Base-by-base conservation (phyloP, 176 grass and related monocot species). In the Oryza officinalis region DNA sequence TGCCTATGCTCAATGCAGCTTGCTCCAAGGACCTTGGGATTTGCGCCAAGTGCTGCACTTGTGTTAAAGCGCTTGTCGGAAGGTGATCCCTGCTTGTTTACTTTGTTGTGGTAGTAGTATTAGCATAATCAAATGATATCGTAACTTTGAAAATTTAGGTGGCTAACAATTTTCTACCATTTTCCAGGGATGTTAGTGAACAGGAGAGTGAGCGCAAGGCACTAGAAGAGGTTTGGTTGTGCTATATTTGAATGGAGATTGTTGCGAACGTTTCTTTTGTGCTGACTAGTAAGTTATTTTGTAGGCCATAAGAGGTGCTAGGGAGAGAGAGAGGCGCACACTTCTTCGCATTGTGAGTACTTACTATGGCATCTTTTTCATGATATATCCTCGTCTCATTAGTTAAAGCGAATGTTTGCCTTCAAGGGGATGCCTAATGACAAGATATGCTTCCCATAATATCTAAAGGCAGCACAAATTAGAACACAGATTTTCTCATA, bases 321-420 rank as follows among this genome's bases (percentile, higher is more conserved):
- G 93, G 67, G 96, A 95, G 66, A 92, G 96, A 75, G 93, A 98
- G 20, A 70, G 93, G 28, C 88, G 96, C 26, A 92, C 91, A 18
- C 96, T 98, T 87, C 79, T 98, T 92, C 96, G 89, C 69, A 65
- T 94, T 27, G 96, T 98, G 70, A 95, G 93, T 37, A 52, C 50
- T 78, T 49, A 22, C 12, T 59, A 27, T 43, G 13, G 2, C 65
- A 25, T 38, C 3, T 13, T 74, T 49, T 76, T 87, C 22, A n/a
- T 63, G 43, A 10, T 60, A 20, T 20, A 32, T 20, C 37, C 8
- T 33, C 27, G 6, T 64, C 45, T 74, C 8, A 65, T 82, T 65
- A 22, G 0, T 49, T 43, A 75, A 26, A 32, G 10, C 7, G 12
- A 18, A 47, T 14, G 17, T 9, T 63, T 33, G 50, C 6, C 27